A percentile compares a stretch with the other conserved stretches of the same genome.
Evolutionary conservation across 2,329 filamentous ascomycete genomes (phyloP).

Genomic region (Aspergillus thermomutatus): DNA sequence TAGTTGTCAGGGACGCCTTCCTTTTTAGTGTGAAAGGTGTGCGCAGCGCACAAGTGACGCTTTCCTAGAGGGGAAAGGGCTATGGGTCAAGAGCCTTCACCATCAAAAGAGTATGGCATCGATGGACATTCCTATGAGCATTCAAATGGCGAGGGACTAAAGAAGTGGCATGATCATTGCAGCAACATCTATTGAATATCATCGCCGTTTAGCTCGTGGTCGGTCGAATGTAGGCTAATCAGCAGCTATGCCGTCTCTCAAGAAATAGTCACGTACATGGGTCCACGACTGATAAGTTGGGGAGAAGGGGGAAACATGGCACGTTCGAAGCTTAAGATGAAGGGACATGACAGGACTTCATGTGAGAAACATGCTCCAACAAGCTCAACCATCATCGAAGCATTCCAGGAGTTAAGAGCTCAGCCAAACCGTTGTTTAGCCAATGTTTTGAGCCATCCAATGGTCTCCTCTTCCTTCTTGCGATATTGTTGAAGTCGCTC

Average conservation of each 20-base stretch:
- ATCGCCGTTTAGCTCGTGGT: background rate
- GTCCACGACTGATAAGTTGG: background rate
- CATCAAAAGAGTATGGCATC: background rate
- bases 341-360: background rate
- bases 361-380: background rate
- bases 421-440: conserved; percentile 75
- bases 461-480: conserved; percentile 77
- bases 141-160: too few relatives aligned
- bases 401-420: background rate
- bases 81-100: background rate
- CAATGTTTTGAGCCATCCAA: conserved; percentile 74
- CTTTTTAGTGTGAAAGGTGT: background rate
- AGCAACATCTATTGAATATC: background rate
- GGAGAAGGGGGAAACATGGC: background rate
- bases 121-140: background rate
- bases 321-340: background rate
- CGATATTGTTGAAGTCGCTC: conserved; percentile 67
- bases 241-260: background rate
- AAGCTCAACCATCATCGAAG: background rate
- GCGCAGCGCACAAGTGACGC: background rate
- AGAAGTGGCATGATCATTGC: background rate
- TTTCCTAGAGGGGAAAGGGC: background rate
- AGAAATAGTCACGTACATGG: background rate
- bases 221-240: background rate
- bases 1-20: background rate